Evolutionary conservation across 73 alveolate genomes (phyloP).

Genomic region (Tetrahymena thermophila): DNA sequence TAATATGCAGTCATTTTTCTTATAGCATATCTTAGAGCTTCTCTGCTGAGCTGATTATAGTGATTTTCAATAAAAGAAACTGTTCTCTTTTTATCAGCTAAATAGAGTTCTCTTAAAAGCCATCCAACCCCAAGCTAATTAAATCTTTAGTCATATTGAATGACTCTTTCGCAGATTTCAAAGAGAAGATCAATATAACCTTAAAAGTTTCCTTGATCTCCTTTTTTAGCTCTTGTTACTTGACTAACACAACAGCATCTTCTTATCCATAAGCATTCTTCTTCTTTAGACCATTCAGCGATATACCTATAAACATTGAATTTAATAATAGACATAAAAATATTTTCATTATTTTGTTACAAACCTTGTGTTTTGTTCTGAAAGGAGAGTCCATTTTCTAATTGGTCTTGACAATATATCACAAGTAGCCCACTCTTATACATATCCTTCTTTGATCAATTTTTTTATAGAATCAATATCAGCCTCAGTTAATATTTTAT

Average conservation of each 20-base stretch:
- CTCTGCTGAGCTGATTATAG: not conserved
- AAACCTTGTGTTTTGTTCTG: not conserved
- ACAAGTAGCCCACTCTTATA: conserved; percentile 11
- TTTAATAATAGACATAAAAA: not conserved
- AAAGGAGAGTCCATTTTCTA: not conserved
- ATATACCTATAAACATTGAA: not conserved
- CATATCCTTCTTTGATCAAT: not conserved
- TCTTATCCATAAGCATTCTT: conserved; percentile 2
- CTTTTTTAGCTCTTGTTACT: conserved; percentile 8
- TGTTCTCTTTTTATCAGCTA: not conserved
- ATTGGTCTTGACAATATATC: not conserved
- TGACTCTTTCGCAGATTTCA: not conserved
- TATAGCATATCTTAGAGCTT: not conserved
- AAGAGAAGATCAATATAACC: not conserved
- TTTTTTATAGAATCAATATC: not conserved
- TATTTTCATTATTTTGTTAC: not conserved
- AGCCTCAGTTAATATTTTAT: not conserved
- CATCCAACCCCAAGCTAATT: conserved; percentile 11
- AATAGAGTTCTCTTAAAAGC: not conserved
- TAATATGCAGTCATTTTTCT: not conserved
- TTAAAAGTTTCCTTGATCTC: not conserved
- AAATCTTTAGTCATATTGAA: conserved; percentile 2
- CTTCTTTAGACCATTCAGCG: not conserved
- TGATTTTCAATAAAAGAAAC: not conserved
- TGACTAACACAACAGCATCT: conserved; percentile 1